phyloP scores from a whole-genome alignment of 1,284 basidiomycete genomes.

The Cryptococcus jaspeensis region DNA sequence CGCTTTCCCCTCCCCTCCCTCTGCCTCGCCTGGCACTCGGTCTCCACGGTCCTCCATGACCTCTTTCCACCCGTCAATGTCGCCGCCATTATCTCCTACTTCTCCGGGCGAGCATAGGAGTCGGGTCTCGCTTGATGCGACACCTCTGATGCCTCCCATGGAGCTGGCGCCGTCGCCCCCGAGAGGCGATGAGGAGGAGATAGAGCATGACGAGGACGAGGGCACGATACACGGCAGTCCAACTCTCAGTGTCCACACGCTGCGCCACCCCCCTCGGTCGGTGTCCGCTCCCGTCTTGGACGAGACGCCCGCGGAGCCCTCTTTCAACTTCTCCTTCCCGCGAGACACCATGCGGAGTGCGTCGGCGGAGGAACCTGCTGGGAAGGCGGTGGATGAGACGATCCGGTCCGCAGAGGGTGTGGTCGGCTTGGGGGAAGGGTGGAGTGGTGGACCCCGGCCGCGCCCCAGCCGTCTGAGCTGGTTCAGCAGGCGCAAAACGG shows the following conservation, averaged over 20 bases:
- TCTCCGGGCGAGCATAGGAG: neutral
- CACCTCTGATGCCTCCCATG: neutral
- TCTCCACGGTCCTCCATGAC: neutral
- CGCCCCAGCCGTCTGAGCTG: conserved; percentile 9
- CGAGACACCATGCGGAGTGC: no score
- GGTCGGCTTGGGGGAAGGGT: conserved; percentile 43
- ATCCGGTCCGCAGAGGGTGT: conserved; percentile 39
- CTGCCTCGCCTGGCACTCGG: neutral
- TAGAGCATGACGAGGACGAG: neutral
- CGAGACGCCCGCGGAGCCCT: no score
- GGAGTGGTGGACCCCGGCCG: conserved; percentile 32
- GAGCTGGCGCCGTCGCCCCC: neutral
- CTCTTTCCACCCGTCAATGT: no score
- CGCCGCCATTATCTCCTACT: neutral
- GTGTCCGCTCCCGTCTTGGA: neutral
- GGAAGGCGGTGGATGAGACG: conserved; percentile 18
- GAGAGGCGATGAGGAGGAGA: neutral
- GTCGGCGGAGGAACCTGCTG: neutral
- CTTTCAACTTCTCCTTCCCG: no score
- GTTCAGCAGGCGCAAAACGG: conserved; percentile 5
- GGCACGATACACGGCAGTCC: neutral
- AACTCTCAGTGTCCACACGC: neutral
- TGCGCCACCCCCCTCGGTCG: neutral
- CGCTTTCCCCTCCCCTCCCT: neutral
- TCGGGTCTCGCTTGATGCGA: neutral